Evolutionary conservation across 129 eudicot species (phyloP).

Genomic region (Solidago caesia): DNA sequence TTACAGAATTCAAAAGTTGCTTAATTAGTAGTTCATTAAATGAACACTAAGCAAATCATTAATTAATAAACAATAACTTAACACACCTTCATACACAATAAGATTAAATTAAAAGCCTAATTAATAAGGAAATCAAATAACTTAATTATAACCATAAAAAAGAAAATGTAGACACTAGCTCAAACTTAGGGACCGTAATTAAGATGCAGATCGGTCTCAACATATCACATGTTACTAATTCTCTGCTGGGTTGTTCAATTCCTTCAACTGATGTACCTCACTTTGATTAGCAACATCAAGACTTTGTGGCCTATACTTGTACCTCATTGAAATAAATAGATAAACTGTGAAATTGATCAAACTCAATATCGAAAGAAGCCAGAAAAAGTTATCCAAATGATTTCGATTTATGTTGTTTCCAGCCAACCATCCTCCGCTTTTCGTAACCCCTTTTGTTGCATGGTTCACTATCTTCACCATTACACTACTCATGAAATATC

Average conservation of each 20-base stretch:
- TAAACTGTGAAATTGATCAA: conserved; percentile 55
- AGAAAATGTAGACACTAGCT: not conserved
- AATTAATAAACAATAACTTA: not conserved
- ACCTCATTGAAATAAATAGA: conserved; percentile 54
- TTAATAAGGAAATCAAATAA: not conserved
- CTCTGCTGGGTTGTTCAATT: conserved; percentile 8
- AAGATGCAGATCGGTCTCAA: not conserved
- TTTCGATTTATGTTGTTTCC: conserved; percentile 67
- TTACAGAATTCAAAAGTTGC: too few relatives aligned
- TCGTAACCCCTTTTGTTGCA: conserved; percentile 44
- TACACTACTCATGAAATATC: conserved; percentile 60
- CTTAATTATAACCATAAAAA: not conserved
- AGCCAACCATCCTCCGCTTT: conserved; percentile 66
- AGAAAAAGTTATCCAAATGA: conserved; percentile 60
- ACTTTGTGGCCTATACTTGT: conserved; percentile 53
- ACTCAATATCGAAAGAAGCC: conserved; percentile 63
- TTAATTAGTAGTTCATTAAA: too few relatives aligned
- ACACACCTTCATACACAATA: not conserved
- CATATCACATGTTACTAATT: not conserved
- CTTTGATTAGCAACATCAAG: conserved; percentile 20
- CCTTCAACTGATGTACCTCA: conserved; percentile 21
- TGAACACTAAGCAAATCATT: too few relatives aligned
- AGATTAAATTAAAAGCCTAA: too few relatives aligned
- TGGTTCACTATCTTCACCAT: conserved; percentile 53
- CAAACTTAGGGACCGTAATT: conserved; percentile 2